A percentile compares a stretch with the other conserved stretches of the same genome.
Conservation (phyloP, 345 rosid genomes). For the Pistacia vera region DNA sequence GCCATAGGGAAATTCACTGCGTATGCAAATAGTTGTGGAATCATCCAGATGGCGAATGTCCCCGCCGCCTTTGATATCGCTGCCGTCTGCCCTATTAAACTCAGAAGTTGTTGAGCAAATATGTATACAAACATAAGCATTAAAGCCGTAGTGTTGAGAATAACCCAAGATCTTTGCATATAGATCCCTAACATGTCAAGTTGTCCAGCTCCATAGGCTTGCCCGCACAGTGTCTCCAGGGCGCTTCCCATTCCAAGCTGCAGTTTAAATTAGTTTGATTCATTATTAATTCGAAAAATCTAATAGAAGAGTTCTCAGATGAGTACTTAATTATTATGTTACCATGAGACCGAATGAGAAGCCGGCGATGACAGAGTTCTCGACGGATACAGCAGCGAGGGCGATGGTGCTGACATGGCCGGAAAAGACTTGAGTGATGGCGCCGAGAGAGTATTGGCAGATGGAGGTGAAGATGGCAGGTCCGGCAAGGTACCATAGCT, state of each 20-base stretch:
- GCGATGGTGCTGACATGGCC: conserved; percentile 76
- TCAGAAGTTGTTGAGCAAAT: conserved; percentile 56
- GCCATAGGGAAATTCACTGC: conserved; percentile 77
- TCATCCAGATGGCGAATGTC: conserved; percentile 69
- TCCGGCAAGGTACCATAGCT: conserved; percentile 87
- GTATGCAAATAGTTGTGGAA: conserved; percentile 85
- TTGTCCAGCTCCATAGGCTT: conserved; percentile 87
- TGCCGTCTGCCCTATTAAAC: conserved; percentile 67
- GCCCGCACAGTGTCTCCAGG: conserved; percentile 92
- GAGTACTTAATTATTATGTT: not conserved
- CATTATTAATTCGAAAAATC: not conserved
- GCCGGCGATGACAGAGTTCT: conserved; percentile 92
- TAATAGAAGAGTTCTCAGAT: not conserved
- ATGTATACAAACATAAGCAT: conserved; percentile 57
- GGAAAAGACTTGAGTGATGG: conserved; percentile 72
- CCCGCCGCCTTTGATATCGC: conserved; percentile 76
- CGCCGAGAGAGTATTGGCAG: conserved; percentile 93
- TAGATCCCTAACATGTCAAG: conserved; percentile 86
- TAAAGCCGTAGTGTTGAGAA: conserved; percentile 61
- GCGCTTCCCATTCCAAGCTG: conserved; percentile 99
- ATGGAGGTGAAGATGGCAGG: conserved; percentile 92
- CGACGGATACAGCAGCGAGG: conserved; percentile 86
- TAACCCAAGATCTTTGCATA: conserved; percentile 93
- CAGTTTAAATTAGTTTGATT: not conserved
- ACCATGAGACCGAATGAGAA: conserved; percentile 90